Conservation (phyloP, 2,329 filamentous ascomycete species). For the Claviceps citrina region DNA sequence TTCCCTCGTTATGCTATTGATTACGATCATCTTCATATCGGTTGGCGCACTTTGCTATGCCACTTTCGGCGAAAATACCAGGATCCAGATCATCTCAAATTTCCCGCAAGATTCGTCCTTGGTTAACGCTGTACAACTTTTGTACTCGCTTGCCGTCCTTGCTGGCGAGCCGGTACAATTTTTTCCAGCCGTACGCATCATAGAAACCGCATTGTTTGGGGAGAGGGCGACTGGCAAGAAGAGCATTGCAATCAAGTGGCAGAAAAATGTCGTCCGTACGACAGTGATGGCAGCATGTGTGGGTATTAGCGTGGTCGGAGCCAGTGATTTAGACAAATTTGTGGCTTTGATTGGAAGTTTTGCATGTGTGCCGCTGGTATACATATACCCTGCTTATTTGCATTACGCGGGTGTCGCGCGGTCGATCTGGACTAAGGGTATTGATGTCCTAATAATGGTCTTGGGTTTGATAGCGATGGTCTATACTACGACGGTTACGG, state of each 20-base stretch:
- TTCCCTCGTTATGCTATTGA: constrained; percentile 54
- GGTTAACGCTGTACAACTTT: constrained; percentile 62
- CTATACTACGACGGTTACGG: constrained; percentile 52
- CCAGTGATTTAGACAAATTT: constrained; percentile 57
- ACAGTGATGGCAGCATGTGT: constrained; percentile 42
- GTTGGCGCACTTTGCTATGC: constrained; percentile 61
- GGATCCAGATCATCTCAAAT: constrained; percentile 63
- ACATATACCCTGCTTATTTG: constrained; percentile 58
- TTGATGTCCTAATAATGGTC: constrained; percentile 47
- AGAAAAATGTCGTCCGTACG: constrained; percentile 54
- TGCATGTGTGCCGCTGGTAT: constrained; percentile 60
- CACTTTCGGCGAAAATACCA: constrained; percentile 52
- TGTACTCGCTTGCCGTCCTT: constrained; percentile 60
- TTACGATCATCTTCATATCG: constrained; percentile 57
- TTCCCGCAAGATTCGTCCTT: constrained; percentile 54
- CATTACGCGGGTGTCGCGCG: constrained; percentile 53
- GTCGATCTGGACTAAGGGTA: constrained; percentile 35
- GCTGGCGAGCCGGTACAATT: constrained; percentile 60
- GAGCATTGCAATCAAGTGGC: constrained; percentile 52
- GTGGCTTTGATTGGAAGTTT: constrained; percentile 59
- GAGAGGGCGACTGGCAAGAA: constrained; percentile 49
- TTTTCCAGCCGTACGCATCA: constrained; percentile 57
- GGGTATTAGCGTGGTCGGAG: constrained; percentile 45
- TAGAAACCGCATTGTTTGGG: constrained; percentile 54
- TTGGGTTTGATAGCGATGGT: constrained; percentile 52